phyloP scores from a whole-genome alignment of 306 rosid genomes.

The Cicer bijugum region DNA sequence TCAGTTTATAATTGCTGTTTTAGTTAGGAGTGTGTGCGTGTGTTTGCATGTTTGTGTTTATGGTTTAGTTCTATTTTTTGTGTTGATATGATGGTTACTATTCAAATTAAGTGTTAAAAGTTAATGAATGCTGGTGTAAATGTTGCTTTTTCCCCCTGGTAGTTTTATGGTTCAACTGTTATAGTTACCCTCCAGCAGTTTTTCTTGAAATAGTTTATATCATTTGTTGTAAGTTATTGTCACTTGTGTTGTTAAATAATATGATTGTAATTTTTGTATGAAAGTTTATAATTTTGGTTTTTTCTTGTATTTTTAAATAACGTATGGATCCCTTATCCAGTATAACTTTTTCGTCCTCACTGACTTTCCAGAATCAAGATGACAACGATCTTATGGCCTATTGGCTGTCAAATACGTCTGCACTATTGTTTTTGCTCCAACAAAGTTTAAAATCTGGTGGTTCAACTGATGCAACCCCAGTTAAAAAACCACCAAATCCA shows the following conservation, averaged over 20 bases:
- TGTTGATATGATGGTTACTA: background rate
- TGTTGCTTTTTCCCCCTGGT: conserved; percentile 31
- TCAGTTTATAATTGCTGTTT: conserved; percentile 20
- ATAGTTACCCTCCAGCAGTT: conserved; percentile 11
- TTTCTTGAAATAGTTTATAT: conserved; percentile 16
- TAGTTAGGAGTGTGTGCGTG: background rate
- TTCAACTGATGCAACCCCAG: conserved; percentile 65
- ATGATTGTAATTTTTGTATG: conserved; percentile 27
- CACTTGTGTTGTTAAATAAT: conserved; percentile 37
- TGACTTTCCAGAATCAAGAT: conserved; percentile 82
- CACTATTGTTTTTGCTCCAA: conserved; percentile 88
- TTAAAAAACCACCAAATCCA: conserved; percentile 75
- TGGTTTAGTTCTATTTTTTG: conserved; percentile 11
- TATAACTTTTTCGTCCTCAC: conserved; percentile 35
- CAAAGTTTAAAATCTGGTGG: conserved; percentile 78
- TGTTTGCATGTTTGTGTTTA: conserved; percentile 7
- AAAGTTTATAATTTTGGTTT: conserved; percentile 17
- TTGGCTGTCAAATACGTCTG: conserved; percentile 95
- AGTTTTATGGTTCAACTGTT: conserved; percentile 37
- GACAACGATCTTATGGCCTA: conserved; percentile 93
- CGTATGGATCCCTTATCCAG: conserved; percentile 4
- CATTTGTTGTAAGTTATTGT: conserved; percentile 13
- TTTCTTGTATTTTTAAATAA: conserved; percentile 17
- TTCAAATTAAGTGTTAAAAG: conserved; percentile 18
- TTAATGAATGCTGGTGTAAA: conserved; percentile 27